Evolutionary conservation across 2,329 filamentous ascomycete species (phyloP), one percentile per base, ranked within the genome.

Genomic region (Monilinia polystroma): DNA sequence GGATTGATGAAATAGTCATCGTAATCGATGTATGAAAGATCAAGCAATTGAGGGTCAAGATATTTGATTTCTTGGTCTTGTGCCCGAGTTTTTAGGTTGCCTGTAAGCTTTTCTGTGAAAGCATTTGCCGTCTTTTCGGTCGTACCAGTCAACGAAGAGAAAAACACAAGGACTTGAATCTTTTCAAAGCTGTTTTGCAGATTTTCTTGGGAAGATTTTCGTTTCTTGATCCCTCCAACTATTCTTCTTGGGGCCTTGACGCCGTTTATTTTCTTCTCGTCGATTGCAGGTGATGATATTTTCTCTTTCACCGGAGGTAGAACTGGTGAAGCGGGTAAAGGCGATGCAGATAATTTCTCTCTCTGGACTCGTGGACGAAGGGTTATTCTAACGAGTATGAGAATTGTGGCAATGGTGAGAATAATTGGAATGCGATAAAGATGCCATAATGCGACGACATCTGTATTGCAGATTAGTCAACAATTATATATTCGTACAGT

Each of bases 1-100:
- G 88, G 85, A 2, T 84, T 85, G 67, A 96, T 87, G 75, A 98
- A 98, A 78, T 90, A 97, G 75, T 97, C 93, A 73, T 99, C 94
- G 73, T 94, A 91, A 73, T 98, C 94, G 64, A 96, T 85, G 69
- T 97, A 89, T 2, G 93, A 88, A 35, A 98, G 80, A 74, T 98
- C 92, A 67, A 90, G 81, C 14, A 92, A 78, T 74, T 90, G 82
- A 1, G 92, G 88, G 49, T 85, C 79, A 0, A 83, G 75, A 70
- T 84, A 85, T 7, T 74, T 73, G 38, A 77, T 78, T 26, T 69
- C 70, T 20, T 71, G 67, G 12, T 32, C 59, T 14, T 67, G 66
- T 10, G 68, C 66, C 43, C 63, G 73, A 26, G n/a, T 32, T 29
- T 41, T 41, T 73, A 79, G 70, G 56, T 70, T 74, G 63, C 77